Base-by-base conservation (phyloP, 164 flowering plant genomes). In the Amborella trichopoda region DNA sequence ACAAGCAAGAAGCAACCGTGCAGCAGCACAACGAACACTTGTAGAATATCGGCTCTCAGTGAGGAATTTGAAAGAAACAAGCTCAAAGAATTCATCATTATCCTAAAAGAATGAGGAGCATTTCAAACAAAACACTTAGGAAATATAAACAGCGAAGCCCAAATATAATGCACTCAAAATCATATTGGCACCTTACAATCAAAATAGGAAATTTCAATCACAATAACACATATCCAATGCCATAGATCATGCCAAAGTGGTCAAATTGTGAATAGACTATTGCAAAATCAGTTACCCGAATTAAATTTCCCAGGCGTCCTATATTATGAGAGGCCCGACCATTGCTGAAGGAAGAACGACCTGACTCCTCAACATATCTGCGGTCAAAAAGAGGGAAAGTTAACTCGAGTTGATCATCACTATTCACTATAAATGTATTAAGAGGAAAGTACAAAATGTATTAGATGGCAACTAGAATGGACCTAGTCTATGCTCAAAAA, bases 21-120 rank as follows among this genome's bases (percentile, higher is more conserved):
- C 74, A 57, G 95, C 67, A 53, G 96, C 94, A 19, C 90, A 82
- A 67, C 72, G 80, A 37, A 88, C 59, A 14, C 88, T 54, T 6
- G 65, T 56, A 44, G 84, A 54, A 52, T 72, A 84, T 68, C 85
- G 69, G 49, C 65, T 42, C 41, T 81, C 96, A 19, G 79, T 67
- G 30, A 93, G 68, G 61, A 71, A 84, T 53, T 56, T 78, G 10
- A 81, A 74, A 20, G 95, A 80, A 62, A 93, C 68, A 71, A 82
- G 67, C 33, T 93, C 96, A 66, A 80, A 84, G 59, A 93, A 93
- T 6, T 93, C 96, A 60, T 84, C 99, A 59, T 93, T 80, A 2
- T 88, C 99, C 99, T 93, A 85, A 48, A 45, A 16, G 52, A n/a
- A 48, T 20, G 34, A 22, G 30, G 25, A 18, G 46, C 11, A 32